Evolutionary conservation across 2,329 filamentous ascomycete species (phyloP).

Genomic region (Colletotrichum somersetense): DNA sequence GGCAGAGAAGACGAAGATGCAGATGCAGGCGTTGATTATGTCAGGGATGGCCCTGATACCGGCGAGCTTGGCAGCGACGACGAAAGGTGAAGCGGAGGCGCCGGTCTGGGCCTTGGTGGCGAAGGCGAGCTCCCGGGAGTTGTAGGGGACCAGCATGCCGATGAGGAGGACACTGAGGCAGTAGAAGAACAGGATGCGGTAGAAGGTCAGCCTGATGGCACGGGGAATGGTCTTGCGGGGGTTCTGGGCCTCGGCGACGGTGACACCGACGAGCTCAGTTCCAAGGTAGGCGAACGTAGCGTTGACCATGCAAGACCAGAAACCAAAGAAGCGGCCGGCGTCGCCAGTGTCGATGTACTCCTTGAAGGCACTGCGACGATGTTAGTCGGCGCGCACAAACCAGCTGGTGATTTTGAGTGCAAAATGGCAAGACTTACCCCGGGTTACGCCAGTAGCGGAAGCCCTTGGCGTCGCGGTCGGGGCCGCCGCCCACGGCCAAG

Average conservation of each 20-base stretch:
- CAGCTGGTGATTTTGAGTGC: no score
- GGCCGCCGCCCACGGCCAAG: constrained; percentile 74
- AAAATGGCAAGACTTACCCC: constrained; percentile 53
- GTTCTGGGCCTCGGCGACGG: constrained; percentile 83
- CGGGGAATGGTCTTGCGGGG: constrained; percentile 81
- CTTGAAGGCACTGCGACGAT: constrained; percentile 59
- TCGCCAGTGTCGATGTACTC: constrained; percentile 57
- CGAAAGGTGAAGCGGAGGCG: constrained; percentile 78
- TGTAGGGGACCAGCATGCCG: constrained; percentile 82
- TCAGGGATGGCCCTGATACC: constrained; percentile 73
- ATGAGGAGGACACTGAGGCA: constrained; percentile 78
- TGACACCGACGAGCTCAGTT: constrained; percentile 82
- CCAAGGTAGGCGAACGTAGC: constrained; percentile 85
- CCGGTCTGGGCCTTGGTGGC: constrained; percentile 62
- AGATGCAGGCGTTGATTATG: constrained; percentile 80
- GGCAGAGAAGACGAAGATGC: constrained; percentile 82
- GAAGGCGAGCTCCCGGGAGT: constrained; percentile 70
- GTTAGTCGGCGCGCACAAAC: constrained; percentile 15
- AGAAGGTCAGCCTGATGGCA: constrained; percentile 85
- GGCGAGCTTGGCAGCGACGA: constrained; percentile 76
- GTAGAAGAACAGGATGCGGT: constrained; percentile 86
- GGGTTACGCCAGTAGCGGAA: constrained; percentile 76
- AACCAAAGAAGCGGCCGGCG: constrained; percentile 68
- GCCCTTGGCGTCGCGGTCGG: constrained; percentile 70
- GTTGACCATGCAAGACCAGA: constrained; percentile 80